Base-by-base conservation (phyloP, 371 early-diverging fungal species). In the Mucor piriformis region DNA sequence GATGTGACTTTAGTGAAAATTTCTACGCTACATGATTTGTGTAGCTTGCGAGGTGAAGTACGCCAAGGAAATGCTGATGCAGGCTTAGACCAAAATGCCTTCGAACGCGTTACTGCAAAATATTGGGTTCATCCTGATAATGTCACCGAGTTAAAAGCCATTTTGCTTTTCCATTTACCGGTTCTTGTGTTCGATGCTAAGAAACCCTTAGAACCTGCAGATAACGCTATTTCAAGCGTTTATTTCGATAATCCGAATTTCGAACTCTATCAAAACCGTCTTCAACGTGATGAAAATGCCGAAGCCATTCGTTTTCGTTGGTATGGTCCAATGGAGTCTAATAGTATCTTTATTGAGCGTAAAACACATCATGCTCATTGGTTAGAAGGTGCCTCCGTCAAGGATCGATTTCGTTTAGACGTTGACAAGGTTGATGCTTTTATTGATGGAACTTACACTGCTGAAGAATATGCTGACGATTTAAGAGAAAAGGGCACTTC, bases 41-140 rank as follows among this genome's bases (percentile, higher is more conserved):
- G 96, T 38, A 75, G 90, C 23, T 84, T 88, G 16, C 86, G 93
- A 52, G 93, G 94, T 23, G 66, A 87, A 43, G 77, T 65, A 50
- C 67, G 79, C 37, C 74, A 64, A 29, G 79, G 79, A 13, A 77
- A 77, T 51, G 81, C 87, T 34, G 75, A 85, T 34, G 83, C 88
- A 32, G 88, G 87, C 27, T 83, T 83, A 7, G 79, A 84, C 11
- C 84, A 57, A 47, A 85, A 82, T 57, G 87, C 88, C 52, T 89
- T 93, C 76, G 91, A 95, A 24, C 79, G 94, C 24, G 85, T 89
- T 13, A 95, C 95, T 11, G 91, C 92, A 54, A 95, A 98, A 79
- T 99, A 97, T 74, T 99, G 99, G 99, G 93, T 99, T 2, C 96
- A 97, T 66, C 93, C 95, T 3, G 98, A 99, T 72, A 97, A 99